Percentiles rank a stretch among this genome's conserved stretches.
phyloP scores from a whole-genome alignment of 2,329 filamentous ascomycete genomes.

The Hypoxylon sp. region DNA sequence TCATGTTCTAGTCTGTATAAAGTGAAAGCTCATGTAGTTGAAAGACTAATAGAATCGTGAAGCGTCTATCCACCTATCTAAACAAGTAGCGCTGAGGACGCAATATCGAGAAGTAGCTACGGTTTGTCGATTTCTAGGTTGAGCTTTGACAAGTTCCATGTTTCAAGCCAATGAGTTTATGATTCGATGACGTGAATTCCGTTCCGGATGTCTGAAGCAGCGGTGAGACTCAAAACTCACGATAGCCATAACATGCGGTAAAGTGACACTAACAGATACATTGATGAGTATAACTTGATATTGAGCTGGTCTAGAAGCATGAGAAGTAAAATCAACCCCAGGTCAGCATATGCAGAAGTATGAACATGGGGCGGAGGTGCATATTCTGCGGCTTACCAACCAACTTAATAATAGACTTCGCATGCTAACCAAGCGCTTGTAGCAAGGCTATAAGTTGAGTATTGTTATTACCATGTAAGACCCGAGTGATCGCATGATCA shows the following conservation, averaged over 20 bases:
- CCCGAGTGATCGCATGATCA: constrained; percentile 2
- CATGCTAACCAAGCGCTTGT: not conserved
- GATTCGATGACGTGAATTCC: not conserved
- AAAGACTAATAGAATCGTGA: too few species aligned
- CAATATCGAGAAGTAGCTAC: not conserved
- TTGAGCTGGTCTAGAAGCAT: constrained; percentile 13
- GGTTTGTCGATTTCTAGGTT: not conserved
- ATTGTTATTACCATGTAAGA: not conserved
- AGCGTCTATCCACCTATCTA: not conserved
- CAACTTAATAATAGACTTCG: not conserved
- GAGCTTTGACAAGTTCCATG: not conserved
- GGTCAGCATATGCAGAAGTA: not conserved
- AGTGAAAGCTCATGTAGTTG: not conserved
- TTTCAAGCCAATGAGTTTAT: not conserved
- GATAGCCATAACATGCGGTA: not conserved
- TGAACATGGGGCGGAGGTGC: not conserved
- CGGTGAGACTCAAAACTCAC: not conserved
- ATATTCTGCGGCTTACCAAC: not conserved
- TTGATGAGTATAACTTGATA: not conserved
- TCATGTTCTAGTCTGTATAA: not conserved
- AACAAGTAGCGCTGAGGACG: not conserved
- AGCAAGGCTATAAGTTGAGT: not conserved
- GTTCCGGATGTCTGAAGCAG: not conserved
- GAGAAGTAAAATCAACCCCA: too few species aligned
- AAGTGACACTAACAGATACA: not conserved